phyloP scores from a whole-genome alignment of 139 green algal species.

The Dunaliella primolecta region DNA sequence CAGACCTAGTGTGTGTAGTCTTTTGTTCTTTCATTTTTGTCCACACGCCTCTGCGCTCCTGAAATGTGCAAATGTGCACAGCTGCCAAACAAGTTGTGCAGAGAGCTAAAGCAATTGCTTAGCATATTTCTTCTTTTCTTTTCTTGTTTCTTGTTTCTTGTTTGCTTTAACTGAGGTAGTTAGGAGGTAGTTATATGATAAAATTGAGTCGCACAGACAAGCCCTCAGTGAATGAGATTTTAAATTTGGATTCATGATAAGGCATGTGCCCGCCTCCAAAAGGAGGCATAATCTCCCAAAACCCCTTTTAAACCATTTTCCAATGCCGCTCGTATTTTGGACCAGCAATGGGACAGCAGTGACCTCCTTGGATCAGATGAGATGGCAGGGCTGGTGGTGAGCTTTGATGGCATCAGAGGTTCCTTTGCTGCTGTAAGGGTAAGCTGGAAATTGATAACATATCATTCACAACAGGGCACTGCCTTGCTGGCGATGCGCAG shows the following conservation, averaged over 20 bases:
- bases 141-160: no score
- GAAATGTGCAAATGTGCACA: no score
- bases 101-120: no score
- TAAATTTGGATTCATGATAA: no score
- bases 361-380: no score
- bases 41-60: no score
- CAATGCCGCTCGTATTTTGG: not conserved
- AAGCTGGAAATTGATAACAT: not conserved
- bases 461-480: not conserved
- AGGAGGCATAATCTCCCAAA: not conserved
- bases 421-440: not conserved
- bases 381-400: not conserved
- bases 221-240: no score
- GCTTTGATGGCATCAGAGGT: not conserved
- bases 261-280: not conserved
- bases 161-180: not conserved
- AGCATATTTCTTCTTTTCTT: no score
- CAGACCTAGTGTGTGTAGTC: no score
- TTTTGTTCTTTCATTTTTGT: no score
- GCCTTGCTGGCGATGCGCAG: not conserved
- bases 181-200: not conserved
- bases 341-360: not conserved
- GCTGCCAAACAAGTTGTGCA: no score
- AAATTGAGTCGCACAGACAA: not conserved
- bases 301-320: not conserved